Conservation (phyloP, 352 stramenopile species). For the Pelagophyceae sp. region DNA sequence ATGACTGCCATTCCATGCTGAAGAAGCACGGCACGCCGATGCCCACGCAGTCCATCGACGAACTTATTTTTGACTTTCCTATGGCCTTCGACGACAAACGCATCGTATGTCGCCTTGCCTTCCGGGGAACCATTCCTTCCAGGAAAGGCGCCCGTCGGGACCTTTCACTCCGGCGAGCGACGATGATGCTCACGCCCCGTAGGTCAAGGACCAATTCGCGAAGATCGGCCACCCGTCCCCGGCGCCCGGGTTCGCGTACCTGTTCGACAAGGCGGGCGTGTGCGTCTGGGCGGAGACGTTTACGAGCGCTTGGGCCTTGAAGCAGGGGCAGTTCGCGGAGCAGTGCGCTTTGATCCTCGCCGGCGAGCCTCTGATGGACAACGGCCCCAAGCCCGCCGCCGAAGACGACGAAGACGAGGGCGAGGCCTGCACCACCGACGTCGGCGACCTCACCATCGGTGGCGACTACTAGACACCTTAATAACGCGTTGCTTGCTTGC, state of each 20-base stretch:
- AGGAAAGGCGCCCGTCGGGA: too few species aligned
- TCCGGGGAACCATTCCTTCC: too few species aligned
- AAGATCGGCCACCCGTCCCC: neutral
- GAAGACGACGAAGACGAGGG: conserved; percentile 4
- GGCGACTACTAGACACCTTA: conserved; percentile 18
- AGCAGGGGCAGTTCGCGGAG: conserved; percentile 14
- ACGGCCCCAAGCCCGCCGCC: neutral
- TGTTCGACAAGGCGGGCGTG: neutral
- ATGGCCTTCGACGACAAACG: neutral
- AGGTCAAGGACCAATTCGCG: conserved; percentile 16
- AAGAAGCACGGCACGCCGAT: conserved; percentile 9
- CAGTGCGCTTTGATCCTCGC: neutral
- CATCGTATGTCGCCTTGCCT: too few species aligned
- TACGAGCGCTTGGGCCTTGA: neutral
- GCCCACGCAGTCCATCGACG: conserved; percentile 17
- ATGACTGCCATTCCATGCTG: conserved; percentile 7
- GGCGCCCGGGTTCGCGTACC: conserved; percentile 3
- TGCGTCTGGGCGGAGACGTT: conserved; percentile 6
- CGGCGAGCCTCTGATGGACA: conserved; percentile 11
- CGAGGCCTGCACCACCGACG: neutral
- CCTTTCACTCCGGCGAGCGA: too few species aligned
- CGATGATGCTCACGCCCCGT: too few species aligned
- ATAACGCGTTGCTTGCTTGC: too few species aligned
- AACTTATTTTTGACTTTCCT: conserved; percentile 5
- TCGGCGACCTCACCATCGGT: conserved; percentile 4